Conservation (phyloP, 176 grass and related monocot species). For the Oryza australiensis region DNA sequence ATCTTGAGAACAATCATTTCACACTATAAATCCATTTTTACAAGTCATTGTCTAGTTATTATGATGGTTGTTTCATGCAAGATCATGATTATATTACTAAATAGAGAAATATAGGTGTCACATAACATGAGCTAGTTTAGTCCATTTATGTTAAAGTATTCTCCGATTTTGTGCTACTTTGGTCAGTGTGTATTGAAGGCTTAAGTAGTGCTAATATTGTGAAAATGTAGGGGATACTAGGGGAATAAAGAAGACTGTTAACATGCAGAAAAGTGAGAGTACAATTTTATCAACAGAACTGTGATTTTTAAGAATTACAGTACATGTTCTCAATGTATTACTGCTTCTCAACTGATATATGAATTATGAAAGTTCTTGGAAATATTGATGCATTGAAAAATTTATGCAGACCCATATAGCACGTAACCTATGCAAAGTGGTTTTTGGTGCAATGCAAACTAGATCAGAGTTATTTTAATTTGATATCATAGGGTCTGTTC, state of each 20-base stretch:
- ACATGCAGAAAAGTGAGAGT: background rate
- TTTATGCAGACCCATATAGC: background rate
- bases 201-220: background rate
- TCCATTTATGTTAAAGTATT: background rate
- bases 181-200: background rate
- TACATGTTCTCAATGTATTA: background rate
- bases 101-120: background rate
- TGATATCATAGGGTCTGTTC: too few species aligned
- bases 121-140: background rate
- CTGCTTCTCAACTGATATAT: background rate
- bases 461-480: background rate
- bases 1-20: background rate
- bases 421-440: background rate
- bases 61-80: background rate
- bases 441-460: background rate
- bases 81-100: background rate
- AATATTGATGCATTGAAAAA: background rate
- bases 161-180: background rate
- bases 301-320: background rate
- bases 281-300: background rate
- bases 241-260: background rate
- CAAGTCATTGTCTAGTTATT: background rate
- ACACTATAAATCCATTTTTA: background rate
- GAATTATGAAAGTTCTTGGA: constrained; percentile 1
- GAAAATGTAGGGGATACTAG: background rate